phyloP scores from a whole-genome alignment of 2,329 filamentous ascomycete species.

The Fusarium burgessii region DNA sequence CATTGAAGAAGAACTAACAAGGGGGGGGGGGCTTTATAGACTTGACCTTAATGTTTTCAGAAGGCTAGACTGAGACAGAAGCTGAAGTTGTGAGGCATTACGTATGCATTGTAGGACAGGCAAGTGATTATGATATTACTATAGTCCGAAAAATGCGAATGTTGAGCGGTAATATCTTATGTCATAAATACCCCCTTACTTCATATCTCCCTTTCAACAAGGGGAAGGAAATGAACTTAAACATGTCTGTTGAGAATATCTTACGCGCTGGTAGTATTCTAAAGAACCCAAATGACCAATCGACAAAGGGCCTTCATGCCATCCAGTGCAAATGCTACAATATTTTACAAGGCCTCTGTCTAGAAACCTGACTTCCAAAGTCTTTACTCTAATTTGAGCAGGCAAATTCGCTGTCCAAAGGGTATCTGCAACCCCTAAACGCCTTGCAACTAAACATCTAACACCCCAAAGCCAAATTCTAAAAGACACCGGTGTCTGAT shows the following conservation, averaged over 20 bases:
- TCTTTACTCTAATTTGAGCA: conserved; percentile 3
- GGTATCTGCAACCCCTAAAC: conserved; percentile 18
- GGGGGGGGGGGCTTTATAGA: not conserved
- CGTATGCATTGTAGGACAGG: not conserved
- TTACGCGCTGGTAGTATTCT: not conserved
- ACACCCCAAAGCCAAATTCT: not conserved
- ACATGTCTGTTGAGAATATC: not conserved
- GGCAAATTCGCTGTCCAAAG: not conserved
- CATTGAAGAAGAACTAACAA: not conserved
- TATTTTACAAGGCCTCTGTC: conserved; percentile 10
- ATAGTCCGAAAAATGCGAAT: fast-evolving
- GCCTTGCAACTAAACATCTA: conserved; percentile 15
- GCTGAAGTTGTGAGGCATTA: no score
- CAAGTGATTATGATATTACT: no score
- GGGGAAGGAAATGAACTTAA: not conserved
- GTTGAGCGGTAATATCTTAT: no score
- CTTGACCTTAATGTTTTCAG: not conserved
- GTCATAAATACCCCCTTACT: not conserved
- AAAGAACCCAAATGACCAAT: not conserved
- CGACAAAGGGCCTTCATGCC: not conserved
- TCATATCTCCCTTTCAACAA: not conserved
- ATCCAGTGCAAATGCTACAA: not conserved
- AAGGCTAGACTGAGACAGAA: not conserved
- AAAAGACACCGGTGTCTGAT: not conserved
- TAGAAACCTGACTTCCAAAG: not conserved